Conservation (phyloP, 1,284 basidiomycete species). For the Leccinum fallax region DNA sequence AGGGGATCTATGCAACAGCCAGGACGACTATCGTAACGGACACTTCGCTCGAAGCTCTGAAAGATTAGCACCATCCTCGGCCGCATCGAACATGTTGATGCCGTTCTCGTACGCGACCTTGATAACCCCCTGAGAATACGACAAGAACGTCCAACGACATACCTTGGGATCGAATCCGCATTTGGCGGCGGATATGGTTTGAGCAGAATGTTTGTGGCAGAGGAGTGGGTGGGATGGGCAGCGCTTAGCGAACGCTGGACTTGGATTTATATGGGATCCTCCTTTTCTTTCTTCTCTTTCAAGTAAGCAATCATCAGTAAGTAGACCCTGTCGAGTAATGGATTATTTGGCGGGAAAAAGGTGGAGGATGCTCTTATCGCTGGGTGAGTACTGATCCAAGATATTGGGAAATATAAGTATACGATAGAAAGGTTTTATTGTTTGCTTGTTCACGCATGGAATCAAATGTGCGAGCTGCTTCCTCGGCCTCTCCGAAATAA, state of each 20-base stretch:
- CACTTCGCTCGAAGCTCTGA: conserved; percentile 34
- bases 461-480: neutral
- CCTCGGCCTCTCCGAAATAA: neutral
- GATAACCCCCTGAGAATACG: conserved; percentile 39
- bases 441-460: neutral
- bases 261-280: neutral
- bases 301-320: neutral
- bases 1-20: too few species aligned
- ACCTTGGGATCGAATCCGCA: conserved; percentile 53
- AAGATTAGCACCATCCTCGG: conserved; percentile 55
- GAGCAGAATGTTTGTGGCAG: neutral
- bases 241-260: neutral
- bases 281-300: neutral
- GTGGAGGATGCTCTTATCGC: neutral
- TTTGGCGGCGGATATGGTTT: conserved; percentile 19
- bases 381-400: neutral
- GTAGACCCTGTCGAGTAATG: neutral
- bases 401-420: neutral
- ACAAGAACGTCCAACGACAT: conserved; percentile 35
- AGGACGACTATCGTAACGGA: too few species aligned
- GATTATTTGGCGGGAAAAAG: neutral
- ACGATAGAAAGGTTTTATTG: neutral
- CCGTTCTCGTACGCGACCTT: conserved; percentile 46
- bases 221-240: neutral
- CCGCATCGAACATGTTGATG: conserved; percentile 59